These are phyloP conservation scores for Ceratobasidium sp. DNA, from an alignment of 1,284 basidiomycete genomes.

Conservation along the genomic window DNA sequence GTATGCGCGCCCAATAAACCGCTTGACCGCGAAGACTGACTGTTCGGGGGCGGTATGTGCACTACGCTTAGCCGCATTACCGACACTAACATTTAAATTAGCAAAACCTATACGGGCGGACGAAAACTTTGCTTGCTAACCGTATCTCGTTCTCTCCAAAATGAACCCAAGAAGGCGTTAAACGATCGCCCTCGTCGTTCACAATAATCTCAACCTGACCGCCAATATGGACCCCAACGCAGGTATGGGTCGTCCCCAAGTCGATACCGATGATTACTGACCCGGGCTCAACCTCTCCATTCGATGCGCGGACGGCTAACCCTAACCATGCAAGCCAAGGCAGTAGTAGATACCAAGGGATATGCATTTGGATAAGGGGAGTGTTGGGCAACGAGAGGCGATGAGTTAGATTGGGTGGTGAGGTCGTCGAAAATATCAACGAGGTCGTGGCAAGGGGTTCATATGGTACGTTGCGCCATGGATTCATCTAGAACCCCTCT, in stretches of 20 bases:
- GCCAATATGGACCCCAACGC: conserved; percentile 60
- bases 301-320: background rate
- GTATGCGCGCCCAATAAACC: background rate
- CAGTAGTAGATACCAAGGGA: background rate
- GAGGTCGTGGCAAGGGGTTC: background rate
- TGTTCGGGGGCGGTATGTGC: background rate
- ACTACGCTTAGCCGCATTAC: conserved; percentile 63
- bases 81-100: conserved; percentile 50
- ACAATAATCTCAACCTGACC: conserved; percentile 66
- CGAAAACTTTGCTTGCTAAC: background rate
- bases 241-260: conserved; percentile 55
- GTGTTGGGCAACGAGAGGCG: background rate
- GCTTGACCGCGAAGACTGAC: background rate
- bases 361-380: background rate
- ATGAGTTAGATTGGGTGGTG: background rate
- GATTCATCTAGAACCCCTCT: background rate
- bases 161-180: conserved; percentile 66
- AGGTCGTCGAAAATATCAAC: background rate
- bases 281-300: background rate
- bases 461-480: background rate
- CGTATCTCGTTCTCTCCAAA: conserved; percentile 68
- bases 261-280: conserved; percentile 76
- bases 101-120: background rate
- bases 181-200: conserved; percentile 71
- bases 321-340: background rate